Conservation (phyloP, 495 filamentous ascomycete species). For the Penicillium soppii region DNA sequence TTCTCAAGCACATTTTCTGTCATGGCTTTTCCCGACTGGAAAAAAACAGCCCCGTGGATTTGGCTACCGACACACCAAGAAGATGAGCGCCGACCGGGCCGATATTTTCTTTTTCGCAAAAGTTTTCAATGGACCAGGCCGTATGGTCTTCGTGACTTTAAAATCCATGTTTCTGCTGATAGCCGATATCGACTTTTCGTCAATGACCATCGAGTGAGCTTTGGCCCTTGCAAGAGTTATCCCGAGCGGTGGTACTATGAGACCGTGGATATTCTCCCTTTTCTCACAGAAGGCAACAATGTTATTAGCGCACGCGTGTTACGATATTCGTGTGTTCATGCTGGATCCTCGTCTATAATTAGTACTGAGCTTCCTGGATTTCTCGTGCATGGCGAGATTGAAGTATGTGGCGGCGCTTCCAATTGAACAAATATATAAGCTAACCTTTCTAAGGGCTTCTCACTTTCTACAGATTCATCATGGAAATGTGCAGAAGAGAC, state of each 20-base stretch:
- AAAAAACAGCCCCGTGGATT: constrained; percentile 21
- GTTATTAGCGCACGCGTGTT: constrained; percentile 22
- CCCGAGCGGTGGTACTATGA: constrained; percentile 28
- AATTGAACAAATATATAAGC: not conserved
- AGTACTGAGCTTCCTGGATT: constrained; percentile 22
- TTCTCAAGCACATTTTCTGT: not conserved
- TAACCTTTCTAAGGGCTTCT: constrained; percentile 5
- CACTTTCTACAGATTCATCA: constrained; percentile 13
- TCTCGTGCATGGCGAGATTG: constrained; percentile 12
- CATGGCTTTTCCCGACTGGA: constrained; percentile 14
- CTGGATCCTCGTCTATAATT: constrained; percentile 22
- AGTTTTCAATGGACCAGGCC: constrained; percentile 16
- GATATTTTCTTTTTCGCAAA: constrained; percentile 25
- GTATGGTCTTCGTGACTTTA: not conserved
- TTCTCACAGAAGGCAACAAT: constrained; percentile 13
- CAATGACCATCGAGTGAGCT: constrained; percentile 21
- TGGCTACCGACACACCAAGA: constrained; percentile 19
- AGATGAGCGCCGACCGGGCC: constrained; percentile 18
- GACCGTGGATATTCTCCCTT: constrained; percentile 25
- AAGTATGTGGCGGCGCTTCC: constrained; percentile 5
- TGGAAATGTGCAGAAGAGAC: constrained; percentile 23
- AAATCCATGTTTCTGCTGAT: constrained; percentile 26
- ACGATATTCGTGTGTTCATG: constrained; percentile 16
- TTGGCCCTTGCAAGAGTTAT: constrained; percentile 28
- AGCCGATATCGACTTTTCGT: constrained; percentile 29